Conservation (phyloP, 768 basidiomycete genomes). For the Termitomyces sp. region DNA sequence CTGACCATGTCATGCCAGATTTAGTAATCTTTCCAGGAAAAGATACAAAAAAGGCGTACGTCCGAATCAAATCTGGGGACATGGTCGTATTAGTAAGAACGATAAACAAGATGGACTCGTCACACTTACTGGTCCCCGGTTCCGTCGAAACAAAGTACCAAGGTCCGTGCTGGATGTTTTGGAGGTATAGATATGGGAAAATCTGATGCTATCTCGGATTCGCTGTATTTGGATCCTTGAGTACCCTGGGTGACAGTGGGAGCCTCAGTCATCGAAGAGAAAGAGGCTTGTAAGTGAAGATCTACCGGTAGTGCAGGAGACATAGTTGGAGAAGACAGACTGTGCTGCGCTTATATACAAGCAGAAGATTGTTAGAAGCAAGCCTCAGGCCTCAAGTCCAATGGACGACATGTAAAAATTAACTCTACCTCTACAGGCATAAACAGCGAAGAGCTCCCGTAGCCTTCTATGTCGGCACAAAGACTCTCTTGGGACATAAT, state of each 20-base stretch:
- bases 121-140: conserved; percentile 37
- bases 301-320: too few relatives aligned
- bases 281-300: not conserved
- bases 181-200: conserved; percentile 18
- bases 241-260: not conserved
- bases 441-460: too few relatives aligned
- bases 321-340: not conserved
- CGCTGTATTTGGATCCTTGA: not conserved
- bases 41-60: not conserved
- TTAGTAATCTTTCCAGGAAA: not conserved
- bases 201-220: not conserved
- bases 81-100: not conserved
- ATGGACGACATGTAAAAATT: not conserved
- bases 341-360: not conserved
- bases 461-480: not conserved
- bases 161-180: conserved; percentile 31
- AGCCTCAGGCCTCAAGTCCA: not conserved
- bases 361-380: not conserved
- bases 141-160: conserved; percentile 70
- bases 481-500: not conserved
- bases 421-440: not conserved
- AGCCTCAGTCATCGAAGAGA: not conserved
- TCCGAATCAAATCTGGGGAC: conserved; percentile 23
- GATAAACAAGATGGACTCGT: too few relatives aligned
- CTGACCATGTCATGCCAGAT: conserved; percentile 14